Base-by-base conservation (phyloP, 192 early-diverging fungal species). In the Gonapodya prolifera region DNA sequence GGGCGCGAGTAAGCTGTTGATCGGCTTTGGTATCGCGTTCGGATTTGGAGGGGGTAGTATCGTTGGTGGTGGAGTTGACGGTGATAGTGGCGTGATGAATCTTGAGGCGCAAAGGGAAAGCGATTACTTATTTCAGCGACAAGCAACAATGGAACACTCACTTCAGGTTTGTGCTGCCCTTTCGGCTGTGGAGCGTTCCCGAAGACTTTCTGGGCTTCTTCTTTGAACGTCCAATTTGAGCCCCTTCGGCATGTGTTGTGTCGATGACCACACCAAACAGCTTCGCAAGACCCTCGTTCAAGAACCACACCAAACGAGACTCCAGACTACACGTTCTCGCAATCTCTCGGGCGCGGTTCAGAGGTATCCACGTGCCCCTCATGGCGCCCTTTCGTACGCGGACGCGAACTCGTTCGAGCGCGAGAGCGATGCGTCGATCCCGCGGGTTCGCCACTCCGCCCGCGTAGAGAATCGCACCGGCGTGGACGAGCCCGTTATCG, bases 321-420 rank as follows among this genome's bases (percentile, higher is more conserved):
- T 94, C 89, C 2, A 97, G 81, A 32, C 92, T 92, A 78, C 93
- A 92, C 0, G 91, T 94, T 0, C 92, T 84, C 0, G 95, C 92
- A 70, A 98, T 85, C 1, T 92, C 92, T 31, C 92, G 88, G 2
- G 94, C 96, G 1, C 96, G 89, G 0, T 86, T 83, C 30, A 98
- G 86, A 2, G 96, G 96, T 73, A 98, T 94, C 96, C 96, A 98
- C 1, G 95, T 96, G 33, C 96, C 96, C 73, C 88, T 90, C 32
- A 96, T 83, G 77, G 86, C 84, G 30, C 87, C 86, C 77, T 91
- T 87, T 16, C 91, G 89, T 79, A 90, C 87, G 70, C 93, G 90
- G 73, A 92, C 89, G 69, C 91, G 87, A 61, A 87, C 88, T 18
- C 93, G 85, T 76, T 98, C 96, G 78, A 98, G 85, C 71, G 92